Percentiles rank a stretch among this genome's conserved stretches.
phyloP scores from a whole-genome alignment of 768 basidiomycete species.

The Kwoniella bestiolae region DNA sequence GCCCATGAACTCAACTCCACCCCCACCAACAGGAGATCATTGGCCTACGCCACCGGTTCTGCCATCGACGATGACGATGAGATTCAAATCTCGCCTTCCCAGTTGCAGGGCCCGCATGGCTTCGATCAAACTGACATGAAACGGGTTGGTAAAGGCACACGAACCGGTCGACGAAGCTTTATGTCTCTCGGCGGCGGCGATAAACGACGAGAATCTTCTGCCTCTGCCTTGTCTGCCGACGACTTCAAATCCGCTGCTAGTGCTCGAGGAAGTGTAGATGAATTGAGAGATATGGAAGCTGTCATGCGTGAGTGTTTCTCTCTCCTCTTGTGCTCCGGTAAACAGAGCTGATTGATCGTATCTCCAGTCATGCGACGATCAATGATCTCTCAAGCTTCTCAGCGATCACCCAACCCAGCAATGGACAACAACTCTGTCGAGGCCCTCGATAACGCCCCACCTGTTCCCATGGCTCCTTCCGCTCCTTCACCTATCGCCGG shows the following conservation, averaged over 20 bases:
- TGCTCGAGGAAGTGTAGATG: slow-evolving; percentile 52
- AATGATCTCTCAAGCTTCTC: slow-evolving; percentile 51
- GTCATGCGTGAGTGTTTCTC: slow-evolving; percentile 44
- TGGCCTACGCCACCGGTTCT: slow-evolving; percentile 43
- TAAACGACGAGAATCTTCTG: slow-evolving; percentile 34
- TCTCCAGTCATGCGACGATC: slow-evolving; percentile 44
- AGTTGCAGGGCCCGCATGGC: slow-evolving; percentile 48
- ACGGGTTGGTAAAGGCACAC: slow-evolving; percentile 20
- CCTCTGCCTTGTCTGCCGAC: slow-evolving; percentile 32
- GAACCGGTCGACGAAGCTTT: slow-evolving; percentile 35
- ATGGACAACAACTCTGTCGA: slow-evolving; percentile 39
- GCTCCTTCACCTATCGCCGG: slow-evolving; percentile 23
- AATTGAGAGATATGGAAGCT: slow-evolving; percentile 53
- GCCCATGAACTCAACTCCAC: slow-evolving; percentile 41
- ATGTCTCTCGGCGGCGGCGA: slow-evolving; percentile 43
- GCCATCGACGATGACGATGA: slow-evolving; percentile 47
- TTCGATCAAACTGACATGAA: slow-evolving; percentile 38
- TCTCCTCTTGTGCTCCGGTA: too few species aligned
- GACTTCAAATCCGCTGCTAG: slow-evolving; percentile 52
- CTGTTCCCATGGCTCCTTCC: slow-evolving; percentile 13
- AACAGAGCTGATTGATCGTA: too few species aligned
- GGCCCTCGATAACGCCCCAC: slow-evolving; percentile 26
- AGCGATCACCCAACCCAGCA: slow-evolving; percentile 28
- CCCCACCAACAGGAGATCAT: slow-evolving; percentile 25
- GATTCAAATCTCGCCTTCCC: slow-evolving; percentile 52